These are phyloP conservation scores for Boletus insuetus DNA, from an alignment of 768 basidiomycete genomes.

Conservation along the genomic window DNA sequence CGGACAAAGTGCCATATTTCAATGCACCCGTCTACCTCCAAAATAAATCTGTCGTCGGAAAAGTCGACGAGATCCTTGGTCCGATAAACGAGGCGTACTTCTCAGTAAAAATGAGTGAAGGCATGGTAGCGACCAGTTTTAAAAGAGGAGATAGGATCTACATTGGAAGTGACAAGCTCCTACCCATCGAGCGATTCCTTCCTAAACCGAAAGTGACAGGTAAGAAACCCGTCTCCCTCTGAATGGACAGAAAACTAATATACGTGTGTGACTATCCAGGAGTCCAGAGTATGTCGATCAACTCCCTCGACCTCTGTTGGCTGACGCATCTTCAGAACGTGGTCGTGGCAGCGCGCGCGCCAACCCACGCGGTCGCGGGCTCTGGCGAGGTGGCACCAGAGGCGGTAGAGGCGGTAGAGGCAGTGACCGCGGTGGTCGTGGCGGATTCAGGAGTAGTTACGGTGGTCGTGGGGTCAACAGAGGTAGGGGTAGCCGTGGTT, in stretches of 20 bases:
- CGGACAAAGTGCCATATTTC: slow-evolving; percentile 96
- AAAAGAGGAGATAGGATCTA: slow-evolving; percentile 98
- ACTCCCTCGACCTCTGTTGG: slow-evolving; percentile 5
- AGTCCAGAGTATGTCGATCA: slow-evolving; percentile 11
- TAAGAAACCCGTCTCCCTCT: slow-evolving; percentile 38
- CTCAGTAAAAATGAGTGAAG: slow-evolving; percentile 94
- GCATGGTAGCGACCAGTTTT: slow-evolving; percentile 94
- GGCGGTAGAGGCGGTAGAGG: slow-evolving; percentile 38
- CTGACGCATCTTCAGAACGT: slow-evolving; percentile 43
- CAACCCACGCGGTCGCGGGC: slow-evolving; percentile 30
- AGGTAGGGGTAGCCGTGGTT: slow-evolving; percentile 47
- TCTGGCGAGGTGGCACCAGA: slow-evolving; percentile 37
- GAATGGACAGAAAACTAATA: slow-evolving; percentile 3
- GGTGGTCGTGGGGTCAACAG: slow-evolving; percentile 37
- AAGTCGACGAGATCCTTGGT: slow-evolving; percentile 99
- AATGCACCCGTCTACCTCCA: slow-evolving; percentile 97
- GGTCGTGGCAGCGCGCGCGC: slow-evolving; percentile 39
- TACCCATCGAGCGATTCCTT: slow-evolving; percentile 94
- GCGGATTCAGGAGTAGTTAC: slow-evolving; percentile 47
- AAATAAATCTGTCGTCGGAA: slow-evolving; percentile 94
- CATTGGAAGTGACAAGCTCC: slow-evolving; percentile 94
- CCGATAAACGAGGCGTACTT: slow-evolving; percentile 99
- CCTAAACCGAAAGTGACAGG: slow-evolving; percentile 90
- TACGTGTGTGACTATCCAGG: slow-evolving; percentile 24
- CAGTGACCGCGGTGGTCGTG: slow-evolving; percentile 41